These are phyloP conservation scores for Strobilomyces dryophilus DNA, from an alignment of 768 basidiomycete species.

Conservation along the genomic window DNA sequence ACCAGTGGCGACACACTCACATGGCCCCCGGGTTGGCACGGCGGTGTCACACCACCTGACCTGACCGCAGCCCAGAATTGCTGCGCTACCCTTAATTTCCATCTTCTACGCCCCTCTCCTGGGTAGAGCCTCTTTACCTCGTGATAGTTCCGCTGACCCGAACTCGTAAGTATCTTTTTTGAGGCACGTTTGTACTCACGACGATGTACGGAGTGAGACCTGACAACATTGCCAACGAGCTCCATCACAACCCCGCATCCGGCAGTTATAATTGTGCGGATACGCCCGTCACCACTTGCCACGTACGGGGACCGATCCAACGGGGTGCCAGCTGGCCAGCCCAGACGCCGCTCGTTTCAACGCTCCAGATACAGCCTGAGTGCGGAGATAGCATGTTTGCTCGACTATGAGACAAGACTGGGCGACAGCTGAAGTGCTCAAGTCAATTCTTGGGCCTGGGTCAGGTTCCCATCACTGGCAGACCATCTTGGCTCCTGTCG, in stretches of 20 bases:
- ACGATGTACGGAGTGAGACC: conserved; percentile 15
- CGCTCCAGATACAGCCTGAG: no score
- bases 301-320: no score
- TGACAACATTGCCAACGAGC: conserved; percentile 13
- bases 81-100: conserved; percentile 49
- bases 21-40: not conserved
- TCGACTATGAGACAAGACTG: no score
- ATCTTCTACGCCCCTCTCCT: conserved; percentile 52
- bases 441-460: no score
- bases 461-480: no score
- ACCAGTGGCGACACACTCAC: conserved; percentile 1
- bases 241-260: not conserved
- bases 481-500: not conserved
- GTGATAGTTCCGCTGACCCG: conserved; percentile 39
- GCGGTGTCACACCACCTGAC: conserved; percentile 20
- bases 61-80: conserved; percentile 40
- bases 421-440: not conserved
- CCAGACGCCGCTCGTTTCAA: no score
- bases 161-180: conserved; percentile 5
- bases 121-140: conserved; percentile 42
- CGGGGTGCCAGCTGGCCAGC: no score
- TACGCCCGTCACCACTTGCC: not conserved
- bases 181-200: conserved; percentile 13
- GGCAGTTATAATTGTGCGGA: not conserved
- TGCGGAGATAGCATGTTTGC: no score